phyloP scores from a whole-genome alignment of 352 stramenopile genomes.

The Pythium aquatile region DNA sequence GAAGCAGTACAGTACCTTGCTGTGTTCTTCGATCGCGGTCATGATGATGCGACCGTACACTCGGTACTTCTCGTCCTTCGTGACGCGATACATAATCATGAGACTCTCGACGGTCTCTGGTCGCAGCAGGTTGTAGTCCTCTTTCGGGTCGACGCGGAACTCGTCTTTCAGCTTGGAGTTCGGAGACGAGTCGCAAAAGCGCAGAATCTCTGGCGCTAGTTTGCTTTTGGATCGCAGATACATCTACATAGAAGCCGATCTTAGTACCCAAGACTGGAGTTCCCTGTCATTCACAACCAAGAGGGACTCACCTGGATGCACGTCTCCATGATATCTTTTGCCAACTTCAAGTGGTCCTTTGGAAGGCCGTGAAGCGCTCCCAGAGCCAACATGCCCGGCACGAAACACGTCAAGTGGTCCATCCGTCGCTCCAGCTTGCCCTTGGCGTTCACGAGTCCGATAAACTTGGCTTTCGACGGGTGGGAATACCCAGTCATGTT shows the following conservation, averaged over 20 bases:
- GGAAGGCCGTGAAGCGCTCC: conserved; percentile 56
- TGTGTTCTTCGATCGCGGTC: conserved; percentile 65
- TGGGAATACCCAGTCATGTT: conserved; percentile 40
- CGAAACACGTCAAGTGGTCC: conserved; percentile 89
- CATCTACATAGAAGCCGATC: conserved; percentile 37
- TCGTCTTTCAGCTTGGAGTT: conserved; percentile 3
- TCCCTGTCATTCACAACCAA: not conserved
- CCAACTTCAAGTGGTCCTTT: conserved; percentile 54
- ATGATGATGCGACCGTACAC: conserved; percentile 82
- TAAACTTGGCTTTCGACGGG: conserved; percentile 40
- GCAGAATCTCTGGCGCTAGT: conserved; percentile 72
- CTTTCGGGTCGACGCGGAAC: conserved; percentile 26
- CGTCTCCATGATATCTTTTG: conserved; percentile 64
- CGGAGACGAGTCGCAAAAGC: conserved; percentile 35
- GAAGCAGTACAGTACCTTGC: conserved; percentile 35
- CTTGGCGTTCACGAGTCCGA: conserved; percentile 37
- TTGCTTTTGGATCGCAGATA: conserved; percentile 57
- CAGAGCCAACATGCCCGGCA: conserved; percentile 80
- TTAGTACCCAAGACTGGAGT: not conserved
- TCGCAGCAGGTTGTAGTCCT: conserved; percentile 75
- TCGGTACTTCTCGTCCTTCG: conserved; percentile 73
- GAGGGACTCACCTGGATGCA: conserved; percentile 53
- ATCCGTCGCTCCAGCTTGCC: conserved; percentile 40
- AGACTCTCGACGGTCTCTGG: conserved; percentile 90
- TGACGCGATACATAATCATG: conserved; percentile 89